phyloP scores from a whole-genome alignment of 2,329 filamentous ascomycete genomes.

The Paradendryphiella salina region DNA sequence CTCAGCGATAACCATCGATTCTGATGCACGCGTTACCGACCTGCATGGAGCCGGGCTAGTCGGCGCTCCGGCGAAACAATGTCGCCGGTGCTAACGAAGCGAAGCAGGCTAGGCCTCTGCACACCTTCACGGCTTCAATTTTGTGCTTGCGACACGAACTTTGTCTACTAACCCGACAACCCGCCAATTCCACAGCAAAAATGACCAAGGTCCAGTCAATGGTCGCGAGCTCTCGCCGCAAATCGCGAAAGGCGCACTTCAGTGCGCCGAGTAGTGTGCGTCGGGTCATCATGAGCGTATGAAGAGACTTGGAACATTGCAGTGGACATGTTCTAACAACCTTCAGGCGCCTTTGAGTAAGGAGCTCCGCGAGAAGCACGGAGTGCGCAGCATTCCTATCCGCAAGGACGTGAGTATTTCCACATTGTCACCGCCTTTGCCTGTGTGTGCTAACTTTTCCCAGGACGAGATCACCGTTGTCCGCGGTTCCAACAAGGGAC shows the following conservation, averaged over 20 bases:
- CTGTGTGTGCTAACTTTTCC: slow-evolving; percentile 33
- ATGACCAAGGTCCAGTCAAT: slow-evolving; percentile 71
- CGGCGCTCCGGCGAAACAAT: slow-evolving; percentile 8
- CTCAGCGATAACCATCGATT: neutral
- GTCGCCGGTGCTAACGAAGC: slow-evolving; percentile 22
- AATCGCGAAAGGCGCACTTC: slow-evolving; percentile 99
- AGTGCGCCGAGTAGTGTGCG: slow-evolving; percentile 90
- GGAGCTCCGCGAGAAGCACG: slow-evolving; percentile 99
- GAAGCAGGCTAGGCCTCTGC: slow-evolving; percentile 11
- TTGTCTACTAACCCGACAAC: slow-evolving; percentile 40
- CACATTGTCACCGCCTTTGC: slow-evolving; percentile 1
- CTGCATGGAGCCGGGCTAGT: neutral
- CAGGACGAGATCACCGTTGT: slow-evolving; percentile 84
- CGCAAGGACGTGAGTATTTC: slow-evolving; percentile 74
- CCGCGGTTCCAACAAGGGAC: slow-evolving; percentile 93
- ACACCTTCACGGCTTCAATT: slow-evolving; percentile 23
- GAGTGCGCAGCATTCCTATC: slow-evolving; percentile 87
- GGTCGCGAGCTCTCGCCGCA: slow-evolving; percentile 84
- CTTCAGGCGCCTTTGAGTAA: slow-evolving; percentile 54
- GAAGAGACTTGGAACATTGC: slow-evolving; percentile 68
- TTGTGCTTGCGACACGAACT: slow-evolving; percentile 23
- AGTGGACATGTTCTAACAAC: slow-evolving; percentile 38
- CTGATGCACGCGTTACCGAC: slow-evolving; percentile 1
- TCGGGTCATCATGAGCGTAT: slow-evolving; percentile 80
- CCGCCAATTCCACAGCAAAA: slow-evolving; percentile 50